Conservation (phyloP, 352 stramenopile species). For the Pythium guiyangense region DNA sequence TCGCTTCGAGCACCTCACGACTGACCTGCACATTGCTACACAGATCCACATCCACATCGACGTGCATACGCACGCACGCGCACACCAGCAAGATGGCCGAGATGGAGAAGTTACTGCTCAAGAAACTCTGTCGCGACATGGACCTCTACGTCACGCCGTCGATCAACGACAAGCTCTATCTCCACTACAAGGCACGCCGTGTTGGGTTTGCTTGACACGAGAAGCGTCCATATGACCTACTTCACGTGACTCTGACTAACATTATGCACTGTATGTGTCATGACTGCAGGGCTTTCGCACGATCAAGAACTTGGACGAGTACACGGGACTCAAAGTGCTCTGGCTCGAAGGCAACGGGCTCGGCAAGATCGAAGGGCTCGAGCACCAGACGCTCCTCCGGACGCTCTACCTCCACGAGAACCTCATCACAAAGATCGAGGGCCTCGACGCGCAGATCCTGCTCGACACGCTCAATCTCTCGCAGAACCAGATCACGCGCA, state of each 20-base stretch:
- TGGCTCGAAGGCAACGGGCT: conserved; percentile 95
- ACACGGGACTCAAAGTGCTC: conserved; percentile 91
- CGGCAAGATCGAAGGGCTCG: conserved; percentile 86
- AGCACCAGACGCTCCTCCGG: conserved; percentile 81
- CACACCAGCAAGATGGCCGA: conserved; percentile 48
- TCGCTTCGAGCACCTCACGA: too few species aligned
- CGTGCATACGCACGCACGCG: too few species aligned
- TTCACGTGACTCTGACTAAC: not conserved
- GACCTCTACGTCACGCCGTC: conserved; percentile 89
- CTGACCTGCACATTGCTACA: too few species aligned
- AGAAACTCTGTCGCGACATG: conserved; percentile 88
- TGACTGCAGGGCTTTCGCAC: conserved; percentile 81
- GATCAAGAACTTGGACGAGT: conserved; percentile 94
- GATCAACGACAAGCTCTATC: conserved; percentile 96
- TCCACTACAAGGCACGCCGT: conserved; percentile 91
- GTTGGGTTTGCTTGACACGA: too few species aligned
- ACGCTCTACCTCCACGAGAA: conserved; percentile 96
- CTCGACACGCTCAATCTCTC: conserved; percentile 81
- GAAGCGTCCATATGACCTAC: too few species aligned
- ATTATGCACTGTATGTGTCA: not conserved
- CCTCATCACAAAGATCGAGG: conserved; percentile 91
- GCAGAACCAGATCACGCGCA: conserved; percentile 75
- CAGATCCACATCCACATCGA: too few species aligned
- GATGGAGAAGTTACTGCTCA: conserved; percentile 86
- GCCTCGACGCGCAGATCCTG: conserved; percentile 45